Evolutionary conservation across 768 basidiomycete species (phyloP).

Genomic region (Tubosaeta sp.): DNA sequence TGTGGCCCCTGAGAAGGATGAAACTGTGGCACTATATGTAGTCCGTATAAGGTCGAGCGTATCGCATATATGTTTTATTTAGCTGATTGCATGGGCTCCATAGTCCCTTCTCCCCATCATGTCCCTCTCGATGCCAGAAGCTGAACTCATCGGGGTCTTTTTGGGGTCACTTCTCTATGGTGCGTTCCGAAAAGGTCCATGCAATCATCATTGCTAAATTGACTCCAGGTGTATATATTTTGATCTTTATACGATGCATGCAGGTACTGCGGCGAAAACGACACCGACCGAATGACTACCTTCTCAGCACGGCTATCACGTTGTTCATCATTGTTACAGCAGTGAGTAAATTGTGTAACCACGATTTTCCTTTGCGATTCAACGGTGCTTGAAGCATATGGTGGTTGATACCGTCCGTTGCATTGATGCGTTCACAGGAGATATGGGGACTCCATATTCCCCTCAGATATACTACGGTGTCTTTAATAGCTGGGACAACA

Average conservation of each 20-base stretch:
- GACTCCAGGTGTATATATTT: not conserved
- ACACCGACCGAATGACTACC: not conserved
- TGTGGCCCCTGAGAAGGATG: not conserved
- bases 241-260: not conserved
- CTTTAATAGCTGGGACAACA: not conserved
- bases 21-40: not conserved
- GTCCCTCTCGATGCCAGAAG: not conserved
- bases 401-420: not conserved
- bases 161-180: conserved; percentile 1
- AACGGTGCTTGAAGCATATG: not conserved
- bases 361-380: too few species aligned
- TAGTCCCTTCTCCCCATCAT: not conserved
- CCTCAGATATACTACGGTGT: not conserved
- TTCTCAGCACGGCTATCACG: not conserved
- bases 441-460: not conserved
- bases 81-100: not conserved
- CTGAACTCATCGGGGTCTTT: not conserved
- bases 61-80: not conserved
- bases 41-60: not conserved
- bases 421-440: not conserved
- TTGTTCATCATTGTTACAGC: not conserved
- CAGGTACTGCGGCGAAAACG: not conserved
- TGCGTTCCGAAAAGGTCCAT: not conserved
- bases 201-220: not conserved
- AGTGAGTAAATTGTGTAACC: not conserved